phyloP scores from a whole-genome alignment of 2,329 filamentous ascomycete species.

The Aspergillus aculeatus region DNA sequence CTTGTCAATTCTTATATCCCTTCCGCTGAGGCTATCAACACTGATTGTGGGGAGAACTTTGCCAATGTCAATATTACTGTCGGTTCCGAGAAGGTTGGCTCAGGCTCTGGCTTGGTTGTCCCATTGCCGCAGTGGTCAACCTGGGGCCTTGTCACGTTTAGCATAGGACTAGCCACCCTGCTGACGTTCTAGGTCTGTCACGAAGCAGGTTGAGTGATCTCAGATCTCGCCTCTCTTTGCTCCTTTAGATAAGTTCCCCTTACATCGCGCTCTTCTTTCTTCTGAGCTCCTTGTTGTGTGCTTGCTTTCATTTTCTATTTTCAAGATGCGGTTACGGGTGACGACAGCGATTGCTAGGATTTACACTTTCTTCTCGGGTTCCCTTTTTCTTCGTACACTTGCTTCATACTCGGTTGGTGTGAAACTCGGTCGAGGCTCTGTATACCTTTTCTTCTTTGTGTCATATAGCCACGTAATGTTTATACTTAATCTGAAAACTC shows the following conservation, averaged over 20 bases:
- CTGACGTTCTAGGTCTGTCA: background rate
- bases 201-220: background rate
- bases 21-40: conserved; percentile 73
- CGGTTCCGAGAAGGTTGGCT: conserved; percentile 14
- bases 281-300: no score
- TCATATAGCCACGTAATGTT: background rate
- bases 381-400: background rate
- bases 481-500: background rate
- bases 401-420: background rate
- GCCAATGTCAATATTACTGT: conserved; percentile 49
- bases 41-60: conserved; percentile 57
- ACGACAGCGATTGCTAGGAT: conserved; percentile 26
- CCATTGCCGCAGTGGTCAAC: conserved; percentile 1
- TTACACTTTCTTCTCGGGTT: background rate
- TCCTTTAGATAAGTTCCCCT: background rate
- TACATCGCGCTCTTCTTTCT: background rate
- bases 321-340: conserved; percentile 23
- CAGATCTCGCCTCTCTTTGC: background rate
- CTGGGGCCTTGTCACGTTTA: conserved; percentile 1
- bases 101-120: background rate
- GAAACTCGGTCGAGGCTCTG: background rate
- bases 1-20: conserved; percentile 67
- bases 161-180: background rate
- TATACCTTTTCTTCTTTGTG: background rate
- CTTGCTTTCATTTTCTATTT: background rate